phyloP scores from a whole-genome alignment of 2,329 filamentous ascomycete genomes.

The Fusarium sp. region DNA sequence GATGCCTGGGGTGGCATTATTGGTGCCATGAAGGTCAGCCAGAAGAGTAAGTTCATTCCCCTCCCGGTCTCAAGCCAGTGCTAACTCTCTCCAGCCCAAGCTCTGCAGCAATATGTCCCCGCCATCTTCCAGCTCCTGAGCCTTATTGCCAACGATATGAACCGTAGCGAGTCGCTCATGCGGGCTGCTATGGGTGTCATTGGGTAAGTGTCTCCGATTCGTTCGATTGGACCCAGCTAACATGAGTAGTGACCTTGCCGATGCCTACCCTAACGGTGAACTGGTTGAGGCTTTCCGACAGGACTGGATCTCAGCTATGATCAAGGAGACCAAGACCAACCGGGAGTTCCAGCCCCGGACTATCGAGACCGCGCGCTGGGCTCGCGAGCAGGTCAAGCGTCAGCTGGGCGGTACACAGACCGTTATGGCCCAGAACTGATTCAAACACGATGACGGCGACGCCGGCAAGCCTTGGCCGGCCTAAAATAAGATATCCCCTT shows the following conservation, averaged over 20 bases:
- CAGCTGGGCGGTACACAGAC: constrained; percentile 71
- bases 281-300: constrained; percentile 86
- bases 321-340: constrained; percentile 91
- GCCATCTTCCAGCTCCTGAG: constrained; percentile 90
- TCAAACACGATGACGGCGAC: neutral
- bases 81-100: constrained; percentile 64
- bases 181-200: constrained; percentile 97
- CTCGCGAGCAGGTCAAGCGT: constrained; percentile 95
- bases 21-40: constrained; percentile 87
- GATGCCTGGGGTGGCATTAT: constrained; percentile 99
- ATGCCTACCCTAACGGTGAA: constrained; percentile 92
- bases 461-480: constrained; percentile 10
- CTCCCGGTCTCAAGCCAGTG: constrained; percentile 32
- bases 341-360: constrained; percentile 88
- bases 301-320: constrained; percentile 90
- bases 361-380: constrained; percentile 95
- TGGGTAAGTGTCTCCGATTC: constrained; percentile 71
- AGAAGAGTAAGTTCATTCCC: constrained; percentile 72
- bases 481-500: constrained; percentile 23
- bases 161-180: constrained; percentile 91
- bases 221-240: constrained; percentile 21
- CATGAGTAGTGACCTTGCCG: constrained; percentile 81
- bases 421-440: constrained; percentile 64
- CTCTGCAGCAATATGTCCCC: constrained; percentile 81
- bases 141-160: constrained; percentile 82